Percentiles rank a stretch among this genome's conserved stretches.
Conservation (phyloP, 495 filamentous ascomycete genomes). For the Penicillium roqueforti region DNA sequence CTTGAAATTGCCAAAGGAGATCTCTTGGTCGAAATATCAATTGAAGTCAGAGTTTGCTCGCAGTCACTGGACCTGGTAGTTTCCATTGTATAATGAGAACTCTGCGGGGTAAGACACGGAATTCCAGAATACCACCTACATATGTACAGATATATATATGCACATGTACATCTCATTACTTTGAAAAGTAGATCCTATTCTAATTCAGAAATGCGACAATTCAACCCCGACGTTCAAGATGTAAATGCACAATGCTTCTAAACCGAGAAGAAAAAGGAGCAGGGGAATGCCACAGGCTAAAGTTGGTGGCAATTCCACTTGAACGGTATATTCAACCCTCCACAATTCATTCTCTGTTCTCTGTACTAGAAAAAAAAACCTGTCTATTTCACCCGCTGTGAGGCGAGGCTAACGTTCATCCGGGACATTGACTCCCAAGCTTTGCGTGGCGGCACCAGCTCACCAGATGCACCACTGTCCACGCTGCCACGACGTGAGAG, state of each 20-base stretch:
- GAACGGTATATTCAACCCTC: background rate
- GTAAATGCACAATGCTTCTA: background rate
- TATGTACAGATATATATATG: too few relatives aligned
- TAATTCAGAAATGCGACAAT: background rate
- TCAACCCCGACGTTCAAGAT: background rate
- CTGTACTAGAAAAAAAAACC: background rate
- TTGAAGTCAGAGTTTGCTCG: background rate
- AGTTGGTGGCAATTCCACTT: background rate
- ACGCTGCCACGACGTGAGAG: slow-evolving; percentile 38
- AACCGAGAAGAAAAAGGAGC: background rate
- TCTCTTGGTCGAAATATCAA: background rate
- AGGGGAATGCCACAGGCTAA: background rate
- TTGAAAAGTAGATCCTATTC: background rate
- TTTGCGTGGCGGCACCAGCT: slow-evolving; percentile 29
- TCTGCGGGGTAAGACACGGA: slow-evolving; percentile 5
- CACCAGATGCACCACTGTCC: slow-evolving; percentile 39
- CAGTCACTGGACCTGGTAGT: slow-evolving; percentile 1
- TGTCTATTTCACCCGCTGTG: slow-evolving; percentile 26
- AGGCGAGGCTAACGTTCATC: slow-evolving; percentile 27
- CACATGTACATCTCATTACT: background rate
- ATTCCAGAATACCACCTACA: background rate
- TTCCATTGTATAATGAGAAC: slow-evolving; percentile 9
- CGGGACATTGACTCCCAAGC: slow-evolving; percentile 24
- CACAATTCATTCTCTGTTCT: background rate
- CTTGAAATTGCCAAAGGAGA: background rate